phyloP scores from a whole-genome alignment of 805 yeast genomes.

The Saccharomycopsis capsularis region DNA sequence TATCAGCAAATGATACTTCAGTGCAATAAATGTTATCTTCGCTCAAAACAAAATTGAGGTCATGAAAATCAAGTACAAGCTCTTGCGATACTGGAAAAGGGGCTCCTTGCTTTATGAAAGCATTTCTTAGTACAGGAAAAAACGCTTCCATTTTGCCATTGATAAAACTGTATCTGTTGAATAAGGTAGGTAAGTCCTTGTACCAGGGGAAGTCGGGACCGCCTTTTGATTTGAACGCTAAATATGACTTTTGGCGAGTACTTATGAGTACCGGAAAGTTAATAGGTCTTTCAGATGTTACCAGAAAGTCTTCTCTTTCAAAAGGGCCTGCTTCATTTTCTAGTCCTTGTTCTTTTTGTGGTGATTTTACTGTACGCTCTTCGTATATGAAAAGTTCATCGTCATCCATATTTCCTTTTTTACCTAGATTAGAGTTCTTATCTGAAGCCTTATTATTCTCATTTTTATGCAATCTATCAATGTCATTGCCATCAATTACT shows the following conservation, averaged over 20 bases:
- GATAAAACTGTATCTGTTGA: background rate
- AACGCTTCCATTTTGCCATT: slow-evolving; percentile 8
- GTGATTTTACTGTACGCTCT: background rate
- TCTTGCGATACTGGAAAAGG: slow-evolving; percentile 5
- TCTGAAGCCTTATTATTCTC: too few species aligned
- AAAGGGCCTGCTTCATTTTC: background rate
- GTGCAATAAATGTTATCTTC: slow-evolving; percentile 12
- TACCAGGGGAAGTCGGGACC: background rate
- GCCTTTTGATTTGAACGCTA: background rate
- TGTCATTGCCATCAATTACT: too few species aligned
- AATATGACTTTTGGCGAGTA: background rate
- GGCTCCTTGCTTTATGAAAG: background rate
- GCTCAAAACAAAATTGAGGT: slow-evolving; percentile 3
- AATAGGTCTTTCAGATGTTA: background rate
- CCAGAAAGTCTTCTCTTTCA: background rate
- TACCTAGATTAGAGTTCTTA: too few species aligned
- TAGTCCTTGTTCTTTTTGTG: background rate
- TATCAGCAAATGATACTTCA: slow-evolving; percentile 10
- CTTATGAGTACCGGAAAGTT: slow-evolving; percentile 8
- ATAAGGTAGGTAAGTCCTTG: slow-evolving; percentile 1
- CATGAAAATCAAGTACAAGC: slow-evolving; percentile 6
- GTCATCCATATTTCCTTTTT: too few species aligned
- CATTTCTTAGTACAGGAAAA: slow-evolving; percentile 4
- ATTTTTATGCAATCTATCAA: too few species aligned
- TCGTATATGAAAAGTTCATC: slow-evolving; percentile 5